phyloP scores from a whole-genome alignment of 1,284 basidiomycete species.

The Melampsora allii-populina region DNA sequence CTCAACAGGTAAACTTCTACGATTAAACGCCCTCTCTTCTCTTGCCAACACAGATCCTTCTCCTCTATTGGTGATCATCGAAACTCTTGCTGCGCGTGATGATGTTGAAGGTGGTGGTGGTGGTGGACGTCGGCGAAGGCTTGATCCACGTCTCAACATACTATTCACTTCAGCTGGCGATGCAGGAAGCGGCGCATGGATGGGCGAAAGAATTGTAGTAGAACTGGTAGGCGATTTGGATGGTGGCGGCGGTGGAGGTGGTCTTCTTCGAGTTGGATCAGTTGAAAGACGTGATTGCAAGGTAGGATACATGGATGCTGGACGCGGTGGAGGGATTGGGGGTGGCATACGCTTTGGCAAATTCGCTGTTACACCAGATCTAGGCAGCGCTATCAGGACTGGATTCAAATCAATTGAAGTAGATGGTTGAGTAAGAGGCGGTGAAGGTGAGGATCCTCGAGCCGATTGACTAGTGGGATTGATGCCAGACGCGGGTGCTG shows the following conservation, averaged over 20 bases:
- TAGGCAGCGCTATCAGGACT: no score
- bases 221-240: background rate
- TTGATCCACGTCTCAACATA: background rate
- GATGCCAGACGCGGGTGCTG: no score
- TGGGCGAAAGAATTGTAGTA: background rate
- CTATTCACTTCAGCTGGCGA: background rate
- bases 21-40: conserved; percentile 5
- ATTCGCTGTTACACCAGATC: no score
- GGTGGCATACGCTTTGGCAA: background rate
- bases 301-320: background rate
- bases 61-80: no score
- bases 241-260: background rate
- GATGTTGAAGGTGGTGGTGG: background rate
- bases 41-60: background rate
- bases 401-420: no score
- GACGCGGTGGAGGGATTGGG: background rate
- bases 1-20: background rate
- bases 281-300: background rate
- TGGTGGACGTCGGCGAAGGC: background rate
- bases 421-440: no score
- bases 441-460: no score
- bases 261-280: background rate
- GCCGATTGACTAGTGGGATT: no score
- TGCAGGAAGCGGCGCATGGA: background rate
- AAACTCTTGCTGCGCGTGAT: no score